Base-by-base conservation (phyloP, 2,329 filamentous ascomycete genomes). In the Xylariaceae sp. region DNA sequence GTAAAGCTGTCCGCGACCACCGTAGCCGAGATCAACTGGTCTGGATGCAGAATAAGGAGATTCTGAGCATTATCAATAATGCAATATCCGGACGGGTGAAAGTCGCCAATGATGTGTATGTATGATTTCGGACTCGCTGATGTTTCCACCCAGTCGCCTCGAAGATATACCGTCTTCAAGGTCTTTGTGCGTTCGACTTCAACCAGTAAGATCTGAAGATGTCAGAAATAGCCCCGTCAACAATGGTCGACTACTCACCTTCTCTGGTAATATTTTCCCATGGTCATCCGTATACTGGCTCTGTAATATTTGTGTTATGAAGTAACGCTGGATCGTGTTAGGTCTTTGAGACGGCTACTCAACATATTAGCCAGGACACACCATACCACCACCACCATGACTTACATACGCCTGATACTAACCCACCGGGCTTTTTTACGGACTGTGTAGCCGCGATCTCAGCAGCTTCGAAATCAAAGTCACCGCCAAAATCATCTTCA, bases 1-100 rank as follows among this genome's bases (percentile, higher is more conserved):
- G 87, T 88, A 72, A 97, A 96, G 0, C 94, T 96, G 73, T 99
- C 94, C n/a, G 92, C 92, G 49, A 99, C 89, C 4, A 95, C 91
- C 0, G 94, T 97, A 2, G 94, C 89, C 2, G 94, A 97, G 56
- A 99, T 88, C 39, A 99, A 82, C 74, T 97, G 92, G 70, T 99
- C 94, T 0, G 94, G 94, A 70, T 99, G 92, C 11, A 99, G 77
- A 59, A 99, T 92, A 54, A 99, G 78, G 73, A 97, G 88, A 67
- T 92, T 91, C 53, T 88, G 81, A 2, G 82, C 80, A 72, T 97
- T 91, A 70, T 96, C 89, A 63, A 97, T 82, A 51, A 95, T 76
- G 71, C 92, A 96, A 71, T 87, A 85, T 1, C 90, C 89, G 13
- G 77, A 80, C 0, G 75, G 66, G 59, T 88, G 82, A 67, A 95